These are phyloP conservation scores for Penicillium rolfsii DNA, from an alignment of 2,329 filamentous ascomycete species.

Conservation along the genomic window DNA sequence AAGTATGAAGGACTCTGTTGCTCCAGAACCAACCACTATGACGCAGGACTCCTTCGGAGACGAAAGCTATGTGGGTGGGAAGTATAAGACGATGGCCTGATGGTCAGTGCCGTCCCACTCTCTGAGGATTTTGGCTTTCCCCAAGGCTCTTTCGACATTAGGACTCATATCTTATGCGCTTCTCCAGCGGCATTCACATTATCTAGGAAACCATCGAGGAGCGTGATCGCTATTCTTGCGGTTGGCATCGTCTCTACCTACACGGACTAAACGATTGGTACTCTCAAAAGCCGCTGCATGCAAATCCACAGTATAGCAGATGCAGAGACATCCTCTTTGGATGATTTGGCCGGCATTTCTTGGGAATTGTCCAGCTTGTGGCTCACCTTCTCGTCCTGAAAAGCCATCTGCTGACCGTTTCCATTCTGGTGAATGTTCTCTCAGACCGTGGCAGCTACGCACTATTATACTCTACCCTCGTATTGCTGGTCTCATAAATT, in stretches of 20 bases:
- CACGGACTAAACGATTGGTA: conserved; percentile 60
- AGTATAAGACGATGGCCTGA: conserved; percentile 36
- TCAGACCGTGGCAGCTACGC: conserved; percentile 63
- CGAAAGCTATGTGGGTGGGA: conserved; percentile 28
- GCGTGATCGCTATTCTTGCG: conserved; percentile 54
- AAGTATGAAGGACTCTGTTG: neutral
- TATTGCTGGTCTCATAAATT: conserved; percentile 59
- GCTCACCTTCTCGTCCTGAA: conserved; percentile 69
- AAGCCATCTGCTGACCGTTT: conserved; percentile 68
- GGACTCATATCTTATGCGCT: conserved; percentile 52
- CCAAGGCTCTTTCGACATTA: conserved; percentile 53
- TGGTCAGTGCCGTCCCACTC: conserved; percentile 37
- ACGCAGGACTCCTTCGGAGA: conserved; percentile 31
- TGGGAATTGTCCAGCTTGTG: conserved; percentile 62
- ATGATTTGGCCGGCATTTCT: conserved; percentile 59
- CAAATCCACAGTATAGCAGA: conserved; percentile 68
- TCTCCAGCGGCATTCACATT: neutral
- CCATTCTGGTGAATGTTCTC: conserved; percentile 66
- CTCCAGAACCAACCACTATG: no score
- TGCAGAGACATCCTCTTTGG: conserved; percentile 63
- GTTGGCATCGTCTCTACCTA: conserved; percentile 59
- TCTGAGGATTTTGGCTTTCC: conserved; percentile 58
- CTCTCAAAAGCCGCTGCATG: conserved; percentile 58
- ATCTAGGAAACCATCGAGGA: conserved; percentile 31
- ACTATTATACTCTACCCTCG: conserved; percentile 61